Evolutionary conservation across 768 basidiomycete species (phyloP), one percentile per base, ranked within the genome.

Genomic region (Coprinopsis sp.): DNA sequence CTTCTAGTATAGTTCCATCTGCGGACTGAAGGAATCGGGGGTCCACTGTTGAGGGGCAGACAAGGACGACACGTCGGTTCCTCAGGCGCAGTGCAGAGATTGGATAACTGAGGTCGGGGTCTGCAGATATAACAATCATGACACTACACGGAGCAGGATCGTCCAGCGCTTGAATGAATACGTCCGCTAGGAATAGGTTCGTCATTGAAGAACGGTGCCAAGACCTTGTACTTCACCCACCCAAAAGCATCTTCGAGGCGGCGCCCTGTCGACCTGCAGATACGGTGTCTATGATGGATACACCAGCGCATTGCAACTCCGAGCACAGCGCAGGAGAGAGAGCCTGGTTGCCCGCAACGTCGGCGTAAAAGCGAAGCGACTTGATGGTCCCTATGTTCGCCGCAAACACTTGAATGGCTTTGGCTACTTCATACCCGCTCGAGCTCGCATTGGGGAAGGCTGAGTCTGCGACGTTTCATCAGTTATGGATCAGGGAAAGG

Each of bases 261-360:
- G 38, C 38, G 8, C 19, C 38, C 23, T 21, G 18, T 6, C 38
- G 7, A 22, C 38, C 38, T 22, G 6, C 38, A 10, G 38, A 39
- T 6, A 39, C 22, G 10, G 22, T 24, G 23, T 39, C 22, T 18
- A 39, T 39, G 16, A 39, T 16, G 8, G 38, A 39, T 11, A 39
- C 38, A 11, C 38, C 38, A 11, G 38, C 21, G 38, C 38, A 39
- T 24, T 39, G 38, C 18, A 39, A 23, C 25, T 39, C 38, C 19
- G 38, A 39, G 7, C 8, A 6, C 7, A 39, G 38, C 12, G 18
- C 8, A 5, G 6, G 6, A 12, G 22, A 39, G 25, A 24, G 7
- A 11, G 21, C 25, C 38, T 19, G 10, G 18, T 39, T 16, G 18
- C 18, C 10, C 16, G 38, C 21, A 10, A 39, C 25, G 38, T 39